phyloP scores from a whole-genome alignment of 2,329 filamentous ascomycete genomes.

The Fusarium torreyae region DNA sequence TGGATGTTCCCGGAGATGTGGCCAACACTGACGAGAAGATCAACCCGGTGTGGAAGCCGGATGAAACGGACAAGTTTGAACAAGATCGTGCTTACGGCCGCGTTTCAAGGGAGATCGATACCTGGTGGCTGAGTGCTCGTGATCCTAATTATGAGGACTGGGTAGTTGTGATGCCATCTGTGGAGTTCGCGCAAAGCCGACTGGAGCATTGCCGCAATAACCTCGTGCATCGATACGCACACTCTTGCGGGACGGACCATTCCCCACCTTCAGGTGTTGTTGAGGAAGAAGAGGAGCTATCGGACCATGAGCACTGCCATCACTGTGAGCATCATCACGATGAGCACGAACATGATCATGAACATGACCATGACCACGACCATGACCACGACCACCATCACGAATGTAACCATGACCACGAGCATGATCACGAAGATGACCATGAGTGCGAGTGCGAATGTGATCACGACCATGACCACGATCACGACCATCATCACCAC shows the following conservation, averaged over 20 bases:
- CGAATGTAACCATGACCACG: slow-evolving; percentile 40
- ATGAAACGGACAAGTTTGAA: slow-evolving; percentile 70
- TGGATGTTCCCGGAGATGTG: slow-evolving; percentile 51
- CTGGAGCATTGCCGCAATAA: slow-evolving; percentile 73
- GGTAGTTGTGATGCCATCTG: slow-evolving; percentile 71
- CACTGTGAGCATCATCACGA: slow-evolving; percentile 50
- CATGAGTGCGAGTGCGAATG: slow-evolving; percentile 56
- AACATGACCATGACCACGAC: slow-evolving; percentile 56
- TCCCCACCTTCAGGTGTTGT: slow-evolving; percentile 54
- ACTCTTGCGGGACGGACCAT: slow-evolving; percentile 61
- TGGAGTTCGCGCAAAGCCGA: slow-evolving; percentile 71
- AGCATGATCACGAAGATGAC: slow-evolving; percentile 52
- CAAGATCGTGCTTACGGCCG: slow-evolving; percentile 72
- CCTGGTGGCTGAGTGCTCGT: slow-evolving; percentile 74
- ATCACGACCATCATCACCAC: slow-evolving; percentile 47
- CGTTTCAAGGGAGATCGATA: slow-evolving; percentile 75
- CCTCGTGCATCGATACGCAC: slow-evolving; percentile 69
- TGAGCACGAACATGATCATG: slow-evolving; percentile 15
- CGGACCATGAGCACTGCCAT: slow-evolving; percentile 57
- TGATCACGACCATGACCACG: slow-evolving; percentile 44
- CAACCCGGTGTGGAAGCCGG: slow-evolving; percentile 65
- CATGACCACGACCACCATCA: slow-evolving; percentile 47
- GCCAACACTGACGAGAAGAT: slow-evolving; percentile 61
- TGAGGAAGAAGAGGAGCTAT: slow-evolving; percentile 57
- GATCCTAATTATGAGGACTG: slow-evolving; percentile 73